Conservation (phyloP, 2,329 filamentous ascomycete genomes). For the Paraphaeosphaeria minitans region DNA sequence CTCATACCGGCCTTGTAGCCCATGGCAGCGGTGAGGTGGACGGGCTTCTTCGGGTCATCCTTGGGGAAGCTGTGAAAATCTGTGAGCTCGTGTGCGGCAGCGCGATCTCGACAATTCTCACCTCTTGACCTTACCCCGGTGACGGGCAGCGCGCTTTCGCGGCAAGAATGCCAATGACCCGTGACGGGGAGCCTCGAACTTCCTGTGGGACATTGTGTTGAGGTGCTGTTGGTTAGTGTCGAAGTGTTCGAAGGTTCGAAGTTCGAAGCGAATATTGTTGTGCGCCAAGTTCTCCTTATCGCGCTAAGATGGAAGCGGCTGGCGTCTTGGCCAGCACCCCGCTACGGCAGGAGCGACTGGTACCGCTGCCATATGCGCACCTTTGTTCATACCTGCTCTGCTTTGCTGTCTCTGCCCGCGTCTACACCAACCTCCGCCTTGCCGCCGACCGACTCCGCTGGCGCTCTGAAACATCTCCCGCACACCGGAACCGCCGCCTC, state of each 20-base stretch:
- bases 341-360: not conserved
- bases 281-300: constrained; percentile 6
- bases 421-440: constrained; percentile 26
- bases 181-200: constrained; percentile 90
- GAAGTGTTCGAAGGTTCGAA: constrained; percentile 29
- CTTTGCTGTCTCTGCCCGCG: constrained; percentile 29
- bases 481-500: constrained; percentile 15
- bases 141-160: constrained; percentile 86
- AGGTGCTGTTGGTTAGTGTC: constrained; percentile 44
- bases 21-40: constrained; percentile 97
- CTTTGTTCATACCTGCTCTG: constrained; percentile 27
- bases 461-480: constrained; percentile 6
- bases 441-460: constrained; percentile 24
- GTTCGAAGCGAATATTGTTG: constrained; percentile 18
- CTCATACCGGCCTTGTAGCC: constrained; percentile 99
- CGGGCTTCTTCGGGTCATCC: constrained; percentile 99
- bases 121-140: constrained; percentile 98
- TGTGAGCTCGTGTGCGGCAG: constrained; percentile 31
- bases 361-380: not conserved
- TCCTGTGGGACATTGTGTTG: constrained; percentile 62
- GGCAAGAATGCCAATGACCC: constrained; percentile 68
- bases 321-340: not conserved
- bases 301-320: not conserved
- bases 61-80: constrained; percentile 81
- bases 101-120: constrained; percentile 61